Conservation (phyloP, 257 asterid species). For the Penstemon newberryi region DNA sequence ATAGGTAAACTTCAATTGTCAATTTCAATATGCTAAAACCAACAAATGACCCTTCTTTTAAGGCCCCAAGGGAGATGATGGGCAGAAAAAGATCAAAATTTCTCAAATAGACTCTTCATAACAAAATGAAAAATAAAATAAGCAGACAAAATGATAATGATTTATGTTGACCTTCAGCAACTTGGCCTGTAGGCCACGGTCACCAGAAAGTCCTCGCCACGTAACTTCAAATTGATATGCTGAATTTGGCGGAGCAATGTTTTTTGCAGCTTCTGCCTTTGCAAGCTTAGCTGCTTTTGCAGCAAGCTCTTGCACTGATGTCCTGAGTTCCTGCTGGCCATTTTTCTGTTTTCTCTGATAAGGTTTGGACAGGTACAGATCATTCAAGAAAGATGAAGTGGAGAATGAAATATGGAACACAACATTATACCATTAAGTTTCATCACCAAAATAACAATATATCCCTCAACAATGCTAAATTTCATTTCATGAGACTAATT, state of each 20-base stretch:
- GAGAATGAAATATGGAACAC: background rate
- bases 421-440: background rate
- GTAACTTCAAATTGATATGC: slow-evolving; percentile 92
- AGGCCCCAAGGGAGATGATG: background rate
- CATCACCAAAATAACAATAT: slow-evolving; percentile 3
- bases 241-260: slow-evolving; percentile 74
- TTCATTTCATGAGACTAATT: background rate
- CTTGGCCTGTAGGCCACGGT: slow-evolving; percentile 64
- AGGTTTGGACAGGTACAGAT: slow-evolving; percentile 26
- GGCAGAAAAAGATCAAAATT: background rate
- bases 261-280: slow-evolving; percentile 83
- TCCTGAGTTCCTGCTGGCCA: slow-evolving; percentile 54
- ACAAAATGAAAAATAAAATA: slow-evolving; percentile 10
- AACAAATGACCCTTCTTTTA: background rate
- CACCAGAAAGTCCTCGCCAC: slow-evolving; percentile 91
- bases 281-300: slow-evolving; percentile 81
- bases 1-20: background rate
- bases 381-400: slow-evolving; percentile 12
- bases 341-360: slow-evolving; percentile 45
- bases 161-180: slow-evolving; percentile 64
- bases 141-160: slow-evolving; percentile 22
- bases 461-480: background rate
- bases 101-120: background rate
- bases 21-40: background rate
- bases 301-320: slow-evolving; percentile 88